Percentiles rank a stretch among this genome's conserved stretches.
These are phyloP conservation scores for Candida adriatica DNA, from an alignment of 805 yeast genomes.

Conservation along the genomic window DNA sequence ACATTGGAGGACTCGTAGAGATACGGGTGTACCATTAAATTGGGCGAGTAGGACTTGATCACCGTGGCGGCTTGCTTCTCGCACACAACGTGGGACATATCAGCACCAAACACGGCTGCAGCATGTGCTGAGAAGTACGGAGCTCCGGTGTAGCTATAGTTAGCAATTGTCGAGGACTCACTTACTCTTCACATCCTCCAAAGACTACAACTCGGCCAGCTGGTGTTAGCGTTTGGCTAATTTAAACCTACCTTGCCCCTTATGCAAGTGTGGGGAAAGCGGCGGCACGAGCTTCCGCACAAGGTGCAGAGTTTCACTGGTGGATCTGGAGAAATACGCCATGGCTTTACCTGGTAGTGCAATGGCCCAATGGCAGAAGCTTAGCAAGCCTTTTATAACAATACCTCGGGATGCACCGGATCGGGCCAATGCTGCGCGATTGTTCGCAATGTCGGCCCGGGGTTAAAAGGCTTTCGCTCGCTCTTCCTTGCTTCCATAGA, in stretches of 20 bases:
- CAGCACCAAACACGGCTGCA: slow-evolving; percentile 79
- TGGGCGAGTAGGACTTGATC: slow-evolving; percentile 85
- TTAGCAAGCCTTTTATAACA: no score
- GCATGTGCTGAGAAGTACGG: slow-evolving; percentile 89
- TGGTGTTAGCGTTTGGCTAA: slow-evolving; percentile 2
- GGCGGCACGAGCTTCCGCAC: slow-evolving; percentile 69
- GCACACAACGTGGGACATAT: slow-evolving; percentile 85
- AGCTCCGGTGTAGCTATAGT: slow-evolving; percentile 76
- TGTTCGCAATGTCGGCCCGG: no score
- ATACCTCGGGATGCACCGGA: no score
- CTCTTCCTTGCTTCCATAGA: no score
- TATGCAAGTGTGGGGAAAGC: slow-evolving; percentile 59
- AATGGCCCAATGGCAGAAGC: no score
- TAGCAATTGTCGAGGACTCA: slow-evolving; percentile 10
- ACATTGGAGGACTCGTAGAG: slow-evolving; percentile 38
- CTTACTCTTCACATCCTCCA: slow-evolving; percentile 86
- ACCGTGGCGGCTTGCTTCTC: slow-evolving; percentile 70
- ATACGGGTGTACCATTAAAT: slow-evolving; percentile 94
- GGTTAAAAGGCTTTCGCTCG: no score
- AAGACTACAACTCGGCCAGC: slow-evolving; percentile 79
- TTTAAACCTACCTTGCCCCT: slow-evolving; percentile 63
- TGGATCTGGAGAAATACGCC: slow-evolving; percentile 2
- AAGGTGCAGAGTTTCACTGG: slow-evolving; percentile 38
- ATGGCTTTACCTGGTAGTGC: no score
- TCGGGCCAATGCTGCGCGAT: no score